A percentile compares a stretch with the other conserved stretches of the same genome.
These are phyloP conservation scores for Schwanniomyces pseudopolymorphus DNA, from an alignment of 805 yeast genomes.

Conservation along the genomic window DNA sequence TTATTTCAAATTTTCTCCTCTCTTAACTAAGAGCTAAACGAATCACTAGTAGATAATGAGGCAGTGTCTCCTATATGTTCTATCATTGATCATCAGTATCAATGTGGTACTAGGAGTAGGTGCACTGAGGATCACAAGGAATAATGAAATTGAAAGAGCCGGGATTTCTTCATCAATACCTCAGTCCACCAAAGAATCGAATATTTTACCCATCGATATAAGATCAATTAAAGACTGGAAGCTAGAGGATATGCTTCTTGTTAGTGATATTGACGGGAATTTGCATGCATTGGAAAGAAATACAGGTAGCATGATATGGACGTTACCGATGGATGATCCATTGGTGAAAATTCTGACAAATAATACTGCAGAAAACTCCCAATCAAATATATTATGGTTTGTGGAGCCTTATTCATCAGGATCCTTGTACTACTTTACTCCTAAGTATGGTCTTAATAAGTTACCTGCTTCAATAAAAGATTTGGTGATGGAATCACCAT, in stretches of 20 bases:
- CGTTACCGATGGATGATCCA: slow-evolving; percentile 63
- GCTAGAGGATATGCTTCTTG: slow-evolving; percentile 59
- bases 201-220: slow-evolving; percentile 32
- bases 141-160: neutral
- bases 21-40: neutral
- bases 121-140: neutral
- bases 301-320: slow-evolving; percentile 78
- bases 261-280: slow-evolving; percentile 85
- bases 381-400: slow-evolving; percentile 61
- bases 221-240: slow-evolving; percentile 47
- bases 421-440: slow-evolving; percentile 73
- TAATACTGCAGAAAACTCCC: slow-evolving; percentile 12
- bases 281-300: slow-evolving; percentile 76
- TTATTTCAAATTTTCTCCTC: neutral
- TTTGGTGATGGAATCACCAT: slow-evolving; percentile 81
- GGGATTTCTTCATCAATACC: neutral
- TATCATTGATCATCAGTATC: neutral
- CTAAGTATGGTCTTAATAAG: slow-evolving; percentile 70
- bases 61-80: neutral
- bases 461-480: slow-evolving; percentile 79
- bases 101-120: neutral
- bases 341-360: slow-evolving; percentile 48
- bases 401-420: slow-evolving; percentile 93
- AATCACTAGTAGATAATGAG: neutral
- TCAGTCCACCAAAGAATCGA: slow-evolving; percentile 6